These are phyloP conservation scores for Epichloe aotearoae DNA, from an alignment of 2,329 filamentous ascomycete species.

Conservation along the genomic window DNA sequence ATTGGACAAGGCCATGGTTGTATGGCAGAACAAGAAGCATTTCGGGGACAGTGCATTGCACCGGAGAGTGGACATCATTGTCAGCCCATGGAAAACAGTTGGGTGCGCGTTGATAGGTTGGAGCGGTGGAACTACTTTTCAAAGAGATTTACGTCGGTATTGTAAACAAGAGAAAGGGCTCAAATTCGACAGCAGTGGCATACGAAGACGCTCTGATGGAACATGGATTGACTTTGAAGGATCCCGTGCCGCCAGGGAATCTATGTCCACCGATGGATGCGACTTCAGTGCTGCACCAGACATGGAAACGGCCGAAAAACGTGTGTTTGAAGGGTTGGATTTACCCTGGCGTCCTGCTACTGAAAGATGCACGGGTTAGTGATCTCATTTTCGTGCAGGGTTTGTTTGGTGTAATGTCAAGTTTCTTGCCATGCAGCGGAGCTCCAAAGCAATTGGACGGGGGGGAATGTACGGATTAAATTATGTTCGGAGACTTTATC, in stretches of 20 bases:
- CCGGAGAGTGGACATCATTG: conserved; percentile 81
- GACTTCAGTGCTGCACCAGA: conserved; percentile 36
- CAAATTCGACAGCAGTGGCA: conserved; percentile 87
- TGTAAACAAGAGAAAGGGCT: conserved; percentile 57
- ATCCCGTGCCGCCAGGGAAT: not conserved
- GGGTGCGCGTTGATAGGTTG: conserved; percentile 83
- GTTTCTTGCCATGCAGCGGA: no score
- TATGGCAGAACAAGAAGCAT: conserved; percentile 52
- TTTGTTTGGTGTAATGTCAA: no score
- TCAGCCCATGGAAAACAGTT: conserved; percentile 76
- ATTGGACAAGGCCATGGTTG: conserved; percentile 81
- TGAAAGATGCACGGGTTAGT: conserved; percentile 54
- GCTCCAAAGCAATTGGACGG: no score
- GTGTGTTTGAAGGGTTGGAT: conserved; percentile 65
- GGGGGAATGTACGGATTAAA: no score
- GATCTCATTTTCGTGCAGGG: no score
- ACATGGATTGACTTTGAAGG: conserved; percentile 54
- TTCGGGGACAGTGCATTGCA: conserved; percentile 34
- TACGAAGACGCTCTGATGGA: conserved; percentile 54
- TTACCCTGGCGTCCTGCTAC: conserved; percentile 53
- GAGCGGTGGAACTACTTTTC: conserved; percentile 80
- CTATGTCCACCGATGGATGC: conserved; percentile 17
- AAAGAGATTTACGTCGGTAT: conserved; percentile 72
- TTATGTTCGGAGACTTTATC: no score
- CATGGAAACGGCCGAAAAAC: conserved; percentile 62